These are phyloP conservation scores for Nannochloropsis gaditana DNA, from an alignment of 108 stramenopile species.

Conservation along the genomic window DNA sequence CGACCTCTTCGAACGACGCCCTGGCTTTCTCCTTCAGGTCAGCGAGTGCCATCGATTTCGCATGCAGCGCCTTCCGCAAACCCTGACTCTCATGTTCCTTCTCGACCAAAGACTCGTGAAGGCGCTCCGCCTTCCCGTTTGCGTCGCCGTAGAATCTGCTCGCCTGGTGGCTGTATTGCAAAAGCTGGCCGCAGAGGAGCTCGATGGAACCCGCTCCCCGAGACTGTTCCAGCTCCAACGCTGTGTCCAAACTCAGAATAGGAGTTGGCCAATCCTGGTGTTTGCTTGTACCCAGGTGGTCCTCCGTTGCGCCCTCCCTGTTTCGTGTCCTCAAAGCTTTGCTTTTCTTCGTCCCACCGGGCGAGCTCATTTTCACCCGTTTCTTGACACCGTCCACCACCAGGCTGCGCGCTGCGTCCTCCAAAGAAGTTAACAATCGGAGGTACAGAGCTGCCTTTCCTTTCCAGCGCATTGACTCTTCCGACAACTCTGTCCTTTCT, in stretches of 20 bases:
- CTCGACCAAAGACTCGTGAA: background rate
- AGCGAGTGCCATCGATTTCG: background rate
- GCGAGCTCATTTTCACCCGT: background rate
- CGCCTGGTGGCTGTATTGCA: background rate
- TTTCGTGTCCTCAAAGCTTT: background rate
- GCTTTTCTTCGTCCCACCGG: background rate
- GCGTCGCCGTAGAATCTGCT: background rate
- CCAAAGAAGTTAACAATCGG: background rate
- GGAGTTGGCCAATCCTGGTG: background rate
- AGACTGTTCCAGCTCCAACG: slow-evolving; percentile 2
- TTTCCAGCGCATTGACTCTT: slow-evolving; percentile 5
- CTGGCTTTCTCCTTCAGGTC: background rate
- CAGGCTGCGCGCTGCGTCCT: background rate
- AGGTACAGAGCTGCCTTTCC: background rate
- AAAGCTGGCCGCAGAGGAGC: background rate
- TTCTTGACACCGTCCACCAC: background rate
- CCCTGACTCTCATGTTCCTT: background rate
- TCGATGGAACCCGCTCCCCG: background rate
- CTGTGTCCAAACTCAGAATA: background rate
- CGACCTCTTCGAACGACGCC: background rate
- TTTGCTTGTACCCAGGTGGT: background rate
- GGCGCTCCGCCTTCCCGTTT: background rate
- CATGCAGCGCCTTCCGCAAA: background rate
- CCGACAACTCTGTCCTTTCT: background rate
- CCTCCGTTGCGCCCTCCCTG: background rate